Conservation (phyloP, 2,329 filamentous ascomycete species). For the Fusarium nelsonii region DNA sequence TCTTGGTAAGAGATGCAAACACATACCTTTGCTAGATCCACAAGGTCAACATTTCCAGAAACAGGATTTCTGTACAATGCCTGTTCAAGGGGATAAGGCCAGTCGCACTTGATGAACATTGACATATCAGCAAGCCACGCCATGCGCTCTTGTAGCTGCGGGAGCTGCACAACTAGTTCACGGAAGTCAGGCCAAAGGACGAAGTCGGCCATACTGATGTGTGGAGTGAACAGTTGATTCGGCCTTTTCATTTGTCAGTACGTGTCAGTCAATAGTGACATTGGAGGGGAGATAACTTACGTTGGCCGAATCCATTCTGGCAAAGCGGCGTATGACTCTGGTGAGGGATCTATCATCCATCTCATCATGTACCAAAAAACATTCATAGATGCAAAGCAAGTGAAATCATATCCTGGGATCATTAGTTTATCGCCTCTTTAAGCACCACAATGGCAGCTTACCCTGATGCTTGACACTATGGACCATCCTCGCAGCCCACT, state of each 20-base stretch:
- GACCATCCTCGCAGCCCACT: slow-evolving; percentile 30
- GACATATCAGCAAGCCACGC: slow-evolving; percentile 20
- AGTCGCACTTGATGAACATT: slow-evolving; percentile 4
- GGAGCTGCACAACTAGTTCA: slow-evolving; percentile 19
- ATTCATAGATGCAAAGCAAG: slow-evolving; percentile 19
- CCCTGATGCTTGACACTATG: slow-evolving; percentile 27
- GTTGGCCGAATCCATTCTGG: slow-evolving; percentile 32
- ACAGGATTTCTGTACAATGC: background rate
- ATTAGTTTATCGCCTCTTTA: rapidly evolving
- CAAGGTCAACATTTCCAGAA: slow-evolving; percentile 1
- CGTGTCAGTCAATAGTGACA: rapidly evolving
- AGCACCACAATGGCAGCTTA: rapidly evolving
- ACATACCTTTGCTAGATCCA: slow-evolving; percentile 16
- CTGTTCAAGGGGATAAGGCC: slow-evolving; percentile 16
- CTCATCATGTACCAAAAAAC: slow-evolving; percentile 32
- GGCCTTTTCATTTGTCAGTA: rapidly evolving
- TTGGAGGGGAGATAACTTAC: rapidly evolving
- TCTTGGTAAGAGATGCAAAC: rapidly evolving
- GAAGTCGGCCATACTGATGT: slow-evolving; percentile 27
- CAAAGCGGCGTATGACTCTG: slow-evolving; percentile 23
- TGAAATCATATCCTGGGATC: slow-evolving; percentile 16
- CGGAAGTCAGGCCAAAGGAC: slow-evolving; percentile 20
- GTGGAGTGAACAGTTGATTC: slow-evolving; percentile 10
- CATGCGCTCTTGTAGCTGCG: slow-evolving; percentile 28
- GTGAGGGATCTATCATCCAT: slow-evolving; percentile 20